Conservation (phyloP, 176 grass and related monocot species). For the Tuctoria greenei region DNA sequence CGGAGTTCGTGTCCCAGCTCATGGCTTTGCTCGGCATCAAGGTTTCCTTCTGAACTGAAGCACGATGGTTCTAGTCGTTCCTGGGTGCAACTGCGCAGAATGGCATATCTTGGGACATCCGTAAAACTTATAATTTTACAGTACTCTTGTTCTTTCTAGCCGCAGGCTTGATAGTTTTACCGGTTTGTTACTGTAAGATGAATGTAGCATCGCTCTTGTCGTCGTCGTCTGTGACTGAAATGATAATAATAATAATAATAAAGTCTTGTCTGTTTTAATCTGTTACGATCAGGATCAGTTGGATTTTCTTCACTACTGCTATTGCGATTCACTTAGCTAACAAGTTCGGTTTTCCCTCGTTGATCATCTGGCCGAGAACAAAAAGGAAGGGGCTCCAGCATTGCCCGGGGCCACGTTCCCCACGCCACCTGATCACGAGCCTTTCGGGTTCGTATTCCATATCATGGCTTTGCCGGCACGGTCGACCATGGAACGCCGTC, state of each 20-base stretch:
- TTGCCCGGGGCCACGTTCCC: too few species aligned
- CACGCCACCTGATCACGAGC: too few species aligned
- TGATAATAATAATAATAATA: neutral
- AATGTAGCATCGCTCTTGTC: neutral
- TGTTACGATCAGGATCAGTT: neutral
- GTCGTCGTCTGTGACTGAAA: neutral
- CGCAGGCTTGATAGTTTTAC: neutral
- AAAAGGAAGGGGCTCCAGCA: too few species aligned
- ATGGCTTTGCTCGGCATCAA: slow-evolving; percentile 82
- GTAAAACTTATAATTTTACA: neutral
- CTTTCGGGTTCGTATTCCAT: too few species aligned
- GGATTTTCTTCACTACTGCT: neutral
- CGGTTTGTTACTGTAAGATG: neutral
- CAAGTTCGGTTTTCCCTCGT: too few species aligned
- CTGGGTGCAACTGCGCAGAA: neutral
- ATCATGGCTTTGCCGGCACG: too few species aligned
- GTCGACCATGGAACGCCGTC: too few species aligned
- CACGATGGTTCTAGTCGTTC: neutral
- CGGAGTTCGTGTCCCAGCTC: slow-evolving; percentile 81
- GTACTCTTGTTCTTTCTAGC: neutral
- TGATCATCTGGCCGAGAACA: too few species aligned
- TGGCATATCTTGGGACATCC: neutral
- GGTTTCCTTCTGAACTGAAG: slow-evolving; percentile 27
- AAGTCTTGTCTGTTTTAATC: neutral
- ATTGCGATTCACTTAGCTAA: too few species aligned